Conservation (phyloP, 495 filamentous ascomycete genomes). For the Trypethelium eluteriae region DNA sequence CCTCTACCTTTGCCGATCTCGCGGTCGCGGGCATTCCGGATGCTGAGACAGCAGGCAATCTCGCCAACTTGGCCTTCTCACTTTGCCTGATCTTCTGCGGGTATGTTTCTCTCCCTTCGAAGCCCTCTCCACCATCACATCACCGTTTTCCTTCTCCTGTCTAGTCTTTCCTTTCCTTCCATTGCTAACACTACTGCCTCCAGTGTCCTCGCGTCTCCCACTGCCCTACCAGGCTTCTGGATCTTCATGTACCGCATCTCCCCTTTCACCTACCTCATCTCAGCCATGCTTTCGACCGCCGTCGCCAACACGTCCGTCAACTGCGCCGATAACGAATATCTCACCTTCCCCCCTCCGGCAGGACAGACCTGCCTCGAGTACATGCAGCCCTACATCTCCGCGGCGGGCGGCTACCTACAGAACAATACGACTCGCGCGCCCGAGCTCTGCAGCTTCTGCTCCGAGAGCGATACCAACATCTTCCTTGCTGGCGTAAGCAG, state of each 20-base stretch:
- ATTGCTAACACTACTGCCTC: conserved; percentile 21
- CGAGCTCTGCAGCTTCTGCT: conserved; percentile 32
- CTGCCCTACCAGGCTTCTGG: conserved; percentile 37
- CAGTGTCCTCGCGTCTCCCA: conserved; percentile 35
- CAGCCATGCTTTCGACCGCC: conserved; percentile 34
- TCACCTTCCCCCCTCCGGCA: conserved; percentile 31
- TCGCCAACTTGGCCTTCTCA: conserved; percentile 56
- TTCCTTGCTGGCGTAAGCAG: conserved; percentile 31
- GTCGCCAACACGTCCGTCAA: conserved; percentile 34
- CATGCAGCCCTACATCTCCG: conserved; percentile 26
- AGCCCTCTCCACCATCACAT: no score
- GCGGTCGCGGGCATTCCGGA: conserved; percentile 55
- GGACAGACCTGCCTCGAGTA: conserved; percentile 33
- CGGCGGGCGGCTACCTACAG: conserved; percentile 25
- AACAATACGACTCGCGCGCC: conserved; percentile 23
- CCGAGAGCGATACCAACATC: conserved; percentile 32
- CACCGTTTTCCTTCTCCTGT: neutral
- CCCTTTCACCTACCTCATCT: conserved; percentile 39
- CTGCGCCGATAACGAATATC: conserved; percentile 37
- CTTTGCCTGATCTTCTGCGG: conserved; percentile 51
- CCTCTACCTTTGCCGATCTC: conserved; percentile 59
- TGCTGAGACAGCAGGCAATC: conserved; percentile 54
- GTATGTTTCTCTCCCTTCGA: neutral
- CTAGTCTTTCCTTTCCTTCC: neutral
- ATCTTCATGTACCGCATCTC: conserved; percentile 41